These are phyloP conservation scores for Ceratocystis cacaofunesta DNA, from an alignment of 2,329 filamentous ascomycete genomes.

Conservation along the genomic window DNA sequence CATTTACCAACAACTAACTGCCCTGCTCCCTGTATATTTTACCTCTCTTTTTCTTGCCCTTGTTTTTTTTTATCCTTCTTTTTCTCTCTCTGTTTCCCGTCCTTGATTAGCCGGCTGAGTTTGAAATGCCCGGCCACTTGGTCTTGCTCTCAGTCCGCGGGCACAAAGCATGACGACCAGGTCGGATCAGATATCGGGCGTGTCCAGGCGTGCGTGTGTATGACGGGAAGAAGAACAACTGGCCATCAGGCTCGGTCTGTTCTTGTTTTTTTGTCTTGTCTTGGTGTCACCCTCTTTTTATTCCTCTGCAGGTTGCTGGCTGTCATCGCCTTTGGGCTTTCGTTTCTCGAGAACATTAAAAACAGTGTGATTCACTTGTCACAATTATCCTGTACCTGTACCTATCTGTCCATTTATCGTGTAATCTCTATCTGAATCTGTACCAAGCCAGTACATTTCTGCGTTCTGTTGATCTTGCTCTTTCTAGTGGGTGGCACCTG, in stretches of 20 bases:
- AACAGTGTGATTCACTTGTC: conserved; percentile 1
- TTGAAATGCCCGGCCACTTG: neutral
- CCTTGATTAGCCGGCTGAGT: neutral
- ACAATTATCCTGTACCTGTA: neutral
- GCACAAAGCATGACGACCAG: too few species aligned
- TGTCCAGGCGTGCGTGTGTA: neutral
- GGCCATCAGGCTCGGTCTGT: neutral
- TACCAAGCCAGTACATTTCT: neutral
- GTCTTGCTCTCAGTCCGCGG: too few species aligned
- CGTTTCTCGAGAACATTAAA: neutral
- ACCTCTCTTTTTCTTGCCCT: neutral
- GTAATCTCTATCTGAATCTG: neutral
- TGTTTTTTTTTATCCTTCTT: too few species aligned
- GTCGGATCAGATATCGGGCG: too few species aligned
- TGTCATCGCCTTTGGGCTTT: too few species aligned
- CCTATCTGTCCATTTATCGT: neutral
- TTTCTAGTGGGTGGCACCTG: neutral
- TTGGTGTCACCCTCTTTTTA: neutral
- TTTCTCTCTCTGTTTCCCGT: neutral
- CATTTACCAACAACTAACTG: neutral
- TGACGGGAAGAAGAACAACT: neutral
- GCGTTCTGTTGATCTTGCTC: neutral
- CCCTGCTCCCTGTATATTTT: neutral
- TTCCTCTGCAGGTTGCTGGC: neutral
- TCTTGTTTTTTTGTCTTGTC: neutral